Conservation (phyloP, 139 green algal species). For the Picochlorum sp. region DNA sequence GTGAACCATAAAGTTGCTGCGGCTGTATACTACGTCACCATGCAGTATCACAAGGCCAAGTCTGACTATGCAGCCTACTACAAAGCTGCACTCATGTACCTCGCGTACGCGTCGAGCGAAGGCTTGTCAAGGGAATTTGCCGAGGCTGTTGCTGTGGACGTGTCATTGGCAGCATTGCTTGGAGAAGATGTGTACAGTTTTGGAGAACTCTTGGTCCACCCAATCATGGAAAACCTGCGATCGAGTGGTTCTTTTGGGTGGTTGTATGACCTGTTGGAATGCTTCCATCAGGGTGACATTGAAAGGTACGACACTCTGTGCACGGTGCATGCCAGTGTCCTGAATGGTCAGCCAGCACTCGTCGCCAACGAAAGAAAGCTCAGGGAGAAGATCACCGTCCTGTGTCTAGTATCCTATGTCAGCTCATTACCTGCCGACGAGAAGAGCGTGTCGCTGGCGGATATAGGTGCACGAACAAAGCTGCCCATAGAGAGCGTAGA, state of each 20-base stretch:
- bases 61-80: constrained; percentile 85
- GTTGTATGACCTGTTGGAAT: constrained; percentile 79
- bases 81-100: constrained; percentile 70
- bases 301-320: constrained; percentile 85
- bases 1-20: constrained; percentile 84
- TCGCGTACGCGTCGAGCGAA: constrained; percentile 83
- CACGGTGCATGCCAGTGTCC: constrained; percentile 48
- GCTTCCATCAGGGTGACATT: constrained; percentile 88
- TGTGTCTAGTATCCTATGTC: constrained; percentile 54
- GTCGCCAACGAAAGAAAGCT: constrained; percentile 80
- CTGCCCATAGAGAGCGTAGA: constrained; percentile 88
- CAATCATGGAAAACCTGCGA: constrained; percentile 79
- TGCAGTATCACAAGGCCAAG: constrained; percentile 74
- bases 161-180: constrained; percentile 88
- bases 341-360: constrained; percentile 89
- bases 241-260: constrained; percentile 52
- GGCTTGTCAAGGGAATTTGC: constrained; percentile 64
- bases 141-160: constrained; percentile 81
- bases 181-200: constrained; percentile 95
- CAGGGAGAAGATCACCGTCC: constrained; percentile 93
- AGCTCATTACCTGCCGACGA: constrained; percentile 72
- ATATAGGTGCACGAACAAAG: constrained; percentile 72
- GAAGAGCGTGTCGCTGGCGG: constrained; percentile 58
- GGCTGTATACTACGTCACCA: constrained; percentile 72
- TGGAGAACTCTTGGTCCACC: constrained; percentile 94